Conservation (phyloP, 169 alveolate genomes). For the Eimeria praecox region DNA sequence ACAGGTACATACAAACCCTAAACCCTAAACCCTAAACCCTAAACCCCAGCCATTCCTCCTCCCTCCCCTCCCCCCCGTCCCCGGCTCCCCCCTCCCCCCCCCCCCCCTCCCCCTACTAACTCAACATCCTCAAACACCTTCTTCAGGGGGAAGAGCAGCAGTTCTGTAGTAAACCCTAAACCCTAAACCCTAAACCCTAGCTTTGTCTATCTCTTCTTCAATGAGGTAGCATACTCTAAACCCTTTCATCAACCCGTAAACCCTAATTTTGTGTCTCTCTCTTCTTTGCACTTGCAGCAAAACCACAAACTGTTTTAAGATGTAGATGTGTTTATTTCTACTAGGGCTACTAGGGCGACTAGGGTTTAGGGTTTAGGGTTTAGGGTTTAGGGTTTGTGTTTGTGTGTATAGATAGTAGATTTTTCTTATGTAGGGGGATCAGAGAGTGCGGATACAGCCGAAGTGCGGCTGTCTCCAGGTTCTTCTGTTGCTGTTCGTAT, state of each 20-base stretch:
- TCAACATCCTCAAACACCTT: too few relatives aligned
- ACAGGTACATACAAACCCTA: too few relatives aligned
- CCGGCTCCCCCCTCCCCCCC: too few relatives aligned
- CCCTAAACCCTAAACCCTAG: conserved; percentile 35
- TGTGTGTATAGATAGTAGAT: conserved; percentile 26
- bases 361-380: conserved; percentile 3
- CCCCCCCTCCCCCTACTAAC: too few relatives aligned
- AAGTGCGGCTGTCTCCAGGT: not conserved
- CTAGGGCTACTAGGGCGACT: not conserved
- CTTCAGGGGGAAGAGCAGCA: too few relatives aligned
- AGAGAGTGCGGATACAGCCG: conserved; percentile 34
- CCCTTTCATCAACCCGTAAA: not conserved
- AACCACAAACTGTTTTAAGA: not conserved
- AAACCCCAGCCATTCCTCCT: too few relatives aligned
- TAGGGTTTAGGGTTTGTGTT: not conserved
- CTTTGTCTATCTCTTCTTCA: not conserved
- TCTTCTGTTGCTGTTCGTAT: not conserved
- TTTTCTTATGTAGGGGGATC: conserved; percentile 33
- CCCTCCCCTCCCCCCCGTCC: too few relatives aligned
- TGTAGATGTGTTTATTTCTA: not conserved
- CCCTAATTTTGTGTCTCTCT: not conserved
- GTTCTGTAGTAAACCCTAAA: not conserved
- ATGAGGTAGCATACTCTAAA: not conserved
- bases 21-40: conserved; percentile 3
- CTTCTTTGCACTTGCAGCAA: not conserved